These are phyloP conservation scores for Globisporangium spinosum DNA, from an alignment of 352 stramenopile species.

Conservation along the genomic window DNA sequence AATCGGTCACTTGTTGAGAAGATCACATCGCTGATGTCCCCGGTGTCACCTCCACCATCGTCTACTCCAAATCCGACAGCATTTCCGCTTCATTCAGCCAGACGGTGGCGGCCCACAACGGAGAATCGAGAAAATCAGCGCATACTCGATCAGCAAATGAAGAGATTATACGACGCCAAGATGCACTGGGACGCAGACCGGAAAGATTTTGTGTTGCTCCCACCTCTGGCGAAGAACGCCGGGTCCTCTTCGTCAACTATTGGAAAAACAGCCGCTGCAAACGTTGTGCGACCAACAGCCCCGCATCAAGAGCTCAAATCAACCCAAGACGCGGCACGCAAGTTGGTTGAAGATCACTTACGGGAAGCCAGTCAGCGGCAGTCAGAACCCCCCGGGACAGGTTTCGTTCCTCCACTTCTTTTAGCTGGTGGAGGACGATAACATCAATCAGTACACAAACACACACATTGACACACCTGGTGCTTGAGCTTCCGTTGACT, in stretches of 20 bases:
- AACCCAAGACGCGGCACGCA: slow-evolving; percentile 18
- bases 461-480: no score
- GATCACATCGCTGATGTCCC: slow-evolving; percentile 3
- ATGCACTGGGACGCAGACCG: slow-evolving; percentile 39
- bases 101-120: background rate
- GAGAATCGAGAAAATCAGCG: slow-evolving; percentile 18
- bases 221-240: slow-evolving; percentile 23
- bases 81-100: background rate
- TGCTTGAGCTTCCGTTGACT: no score
- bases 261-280: background rate
- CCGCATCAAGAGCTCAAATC: slow-evolving; percentile 19
- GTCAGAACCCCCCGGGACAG: background rate
- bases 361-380: slow-evolving; percentile 15
- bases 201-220: slow-evolving; percentile 27
- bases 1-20: background rate
- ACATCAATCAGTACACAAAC: background rate
- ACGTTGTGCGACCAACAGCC: slow-evolving; percentile 2
- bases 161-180: slow-evolving; percentile 35
- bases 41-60: slow-evolving; percentile 6
- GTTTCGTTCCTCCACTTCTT: slow-evolving; percentile 14
- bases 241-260: background rate
- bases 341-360: slow-evolving; percentile 24
- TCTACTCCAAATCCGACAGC: slow-evolving; percentile 16
- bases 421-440: background rate
- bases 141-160: slow-evolving; percentile 33